phyloP scores from a whole-genome alignment of 306 rosid genomes.

The Cyclanthera cordifolia region DNA sequence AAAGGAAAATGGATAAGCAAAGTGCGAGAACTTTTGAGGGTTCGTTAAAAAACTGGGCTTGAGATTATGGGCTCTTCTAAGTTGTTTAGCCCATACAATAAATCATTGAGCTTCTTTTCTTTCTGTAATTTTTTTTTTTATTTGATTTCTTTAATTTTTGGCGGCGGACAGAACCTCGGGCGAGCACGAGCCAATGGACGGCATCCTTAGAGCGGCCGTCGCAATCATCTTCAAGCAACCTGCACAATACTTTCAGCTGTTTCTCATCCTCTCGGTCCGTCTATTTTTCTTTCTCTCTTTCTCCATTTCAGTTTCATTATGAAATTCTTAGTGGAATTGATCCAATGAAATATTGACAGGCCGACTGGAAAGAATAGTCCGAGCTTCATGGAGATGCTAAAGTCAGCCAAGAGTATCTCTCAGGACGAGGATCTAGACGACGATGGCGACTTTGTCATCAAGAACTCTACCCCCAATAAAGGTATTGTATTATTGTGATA shows the following conservation, averaged over 20 bases:
- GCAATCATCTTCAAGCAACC: conserved; percentile 63
- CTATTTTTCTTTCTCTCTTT: neutral
- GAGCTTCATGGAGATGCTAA: conserved; percentile 82
- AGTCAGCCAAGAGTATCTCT: conserved; percentile 45
- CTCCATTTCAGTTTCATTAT: neutral
- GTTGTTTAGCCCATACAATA: neutral
- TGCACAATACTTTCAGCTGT: conserved; percentile 52
- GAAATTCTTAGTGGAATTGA: neutral
- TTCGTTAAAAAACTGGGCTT: neutral
- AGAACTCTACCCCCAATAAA: conserved; percentile 39
- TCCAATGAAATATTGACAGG: conserved; percentile 28
- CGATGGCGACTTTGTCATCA: conserved; percentile 49
- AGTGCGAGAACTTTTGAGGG: neutral
- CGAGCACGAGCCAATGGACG: conserved; percentile 54
- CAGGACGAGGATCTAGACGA: conserved; percentile 62
- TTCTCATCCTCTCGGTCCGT: conserved; percentile 69
- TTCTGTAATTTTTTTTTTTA: neutral
- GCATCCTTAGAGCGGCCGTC: conserved; percentile 50
- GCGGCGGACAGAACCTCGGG: conserved; percentile 28
- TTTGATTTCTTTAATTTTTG: neutral
- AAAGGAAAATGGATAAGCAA: no score
- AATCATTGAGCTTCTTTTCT: neutral
- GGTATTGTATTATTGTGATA: conserved; percentile 29
- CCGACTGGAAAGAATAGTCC: conserved; percentile 58
- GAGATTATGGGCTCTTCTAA: neutral